Evolutionary conservation across 129 eudicot genomes (phyloP).

Genomic region (Lactuca sativa): DNA sequence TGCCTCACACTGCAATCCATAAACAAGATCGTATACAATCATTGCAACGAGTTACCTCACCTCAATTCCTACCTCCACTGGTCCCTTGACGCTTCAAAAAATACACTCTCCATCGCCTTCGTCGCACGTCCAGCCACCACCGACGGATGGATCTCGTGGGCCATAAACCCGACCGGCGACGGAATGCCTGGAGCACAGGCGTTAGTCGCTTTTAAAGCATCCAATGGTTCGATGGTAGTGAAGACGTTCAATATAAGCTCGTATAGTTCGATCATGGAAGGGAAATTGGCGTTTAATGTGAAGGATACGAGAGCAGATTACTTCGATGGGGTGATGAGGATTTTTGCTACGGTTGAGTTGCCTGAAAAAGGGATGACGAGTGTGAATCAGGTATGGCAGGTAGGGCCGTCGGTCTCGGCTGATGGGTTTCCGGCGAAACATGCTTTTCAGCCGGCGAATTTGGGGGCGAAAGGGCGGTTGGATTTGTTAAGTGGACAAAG

Average conservation of each 20-base stretch:
- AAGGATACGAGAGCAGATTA: slow-evolving; percentile 43
- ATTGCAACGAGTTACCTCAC: slow-evolving; percentile 59
- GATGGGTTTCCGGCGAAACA: slow-evolving; percentile 73
- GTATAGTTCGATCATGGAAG: slow-evolving; percentile 41
- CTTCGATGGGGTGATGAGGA: slow-evolving; percentile 48
- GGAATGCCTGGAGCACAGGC: slow-evolving; percentile 91
- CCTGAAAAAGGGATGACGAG: slow-evolving; percentile 38
- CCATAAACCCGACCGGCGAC: slow-evolving; percentile 68
- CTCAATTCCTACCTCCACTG: slow-evolving; percentile 68
- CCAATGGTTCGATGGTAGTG: slow-evolving; percentile 59
- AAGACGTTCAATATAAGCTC: slow-evolving; percentile 63
- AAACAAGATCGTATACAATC: background rate
- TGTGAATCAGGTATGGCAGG: slow-evolving; percentile 96
- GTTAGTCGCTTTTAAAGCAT: slow-evolving; percentile 49
- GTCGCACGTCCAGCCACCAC: slow-evolving; percentile 51
- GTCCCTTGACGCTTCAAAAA: slow-evolving; percentile 41
- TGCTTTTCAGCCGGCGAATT: slow-evolving; percentile 61
- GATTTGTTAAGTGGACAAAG: slow-evolving; percentile 56
- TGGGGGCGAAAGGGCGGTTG: slow-evolving; percentile 57
- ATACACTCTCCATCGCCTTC: slow-evolving; percentile 67
- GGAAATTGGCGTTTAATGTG: slow-evolving; percentile 51
- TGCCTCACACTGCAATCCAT: slow-evolving; percentile 36
- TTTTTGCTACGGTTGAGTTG: slow-evolving; percentile 62
- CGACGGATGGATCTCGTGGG: slow-evolving; percentile 86
- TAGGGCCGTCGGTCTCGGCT: slow-evolving; percentile 55